These are phyloP conservation scores for Omphalea diandra DNA, from an alignment of 441 rosid species.

Conservation along the genomic window DNA sequence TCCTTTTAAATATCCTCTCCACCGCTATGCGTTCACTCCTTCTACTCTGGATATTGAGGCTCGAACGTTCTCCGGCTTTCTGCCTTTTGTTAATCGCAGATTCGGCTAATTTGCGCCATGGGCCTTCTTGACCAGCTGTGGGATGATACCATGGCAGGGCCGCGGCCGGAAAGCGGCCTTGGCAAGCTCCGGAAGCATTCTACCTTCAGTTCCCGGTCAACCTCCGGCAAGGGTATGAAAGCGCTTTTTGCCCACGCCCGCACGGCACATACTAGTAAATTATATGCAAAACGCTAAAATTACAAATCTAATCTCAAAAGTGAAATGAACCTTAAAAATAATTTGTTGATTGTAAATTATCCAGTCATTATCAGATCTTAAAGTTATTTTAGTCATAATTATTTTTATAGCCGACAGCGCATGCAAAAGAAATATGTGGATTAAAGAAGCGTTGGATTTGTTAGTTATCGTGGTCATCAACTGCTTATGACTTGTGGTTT, in stretches of 20 bases:
- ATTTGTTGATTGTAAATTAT: too few relatives aligned
- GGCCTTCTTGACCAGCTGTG: conserved; percentile 86
- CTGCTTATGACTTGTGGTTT: neutral
- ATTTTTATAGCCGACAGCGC: neutral
- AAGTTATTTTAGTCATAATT: neutral
- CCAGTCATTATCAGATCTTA: neutral
- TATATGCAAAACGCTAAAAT: neutral
- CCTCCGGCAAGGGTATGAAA: conserved; percentile 83
- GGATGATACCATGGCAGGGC: conserved; percentile 99
- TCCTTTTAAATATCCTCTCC: conserved; percentile 38
- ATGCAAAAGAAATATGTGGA: neutral
- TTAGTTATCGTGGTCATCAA: neutral
- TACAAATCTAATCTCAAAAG: too few relatives aligned
- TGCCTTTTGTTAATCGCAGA: neutral
- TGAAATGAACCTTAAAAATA: too few relatives aligned
- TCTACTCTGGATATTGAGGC: conserved; percentile 4
- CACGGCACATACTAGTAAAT: neutral
- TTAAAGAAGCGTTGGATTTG: neutral
- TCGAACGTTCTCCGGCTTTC: conserved; percentile 1
- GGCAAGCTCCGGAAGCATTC: conserved; percentile 89
- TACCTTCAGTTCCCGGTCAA: conserved; percentile 61
- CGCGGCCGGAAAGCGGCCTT: conserved; percentile 84
- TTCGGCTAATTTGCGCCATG: conserved; percentile 39
- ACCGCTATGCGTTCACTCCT: accelerated
- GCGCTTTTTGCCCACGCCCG: neutral